Base-by-base conservation (phyloP, 371 early-diverging fungal genomes). In the Capniomyces stellatus region DNA sequence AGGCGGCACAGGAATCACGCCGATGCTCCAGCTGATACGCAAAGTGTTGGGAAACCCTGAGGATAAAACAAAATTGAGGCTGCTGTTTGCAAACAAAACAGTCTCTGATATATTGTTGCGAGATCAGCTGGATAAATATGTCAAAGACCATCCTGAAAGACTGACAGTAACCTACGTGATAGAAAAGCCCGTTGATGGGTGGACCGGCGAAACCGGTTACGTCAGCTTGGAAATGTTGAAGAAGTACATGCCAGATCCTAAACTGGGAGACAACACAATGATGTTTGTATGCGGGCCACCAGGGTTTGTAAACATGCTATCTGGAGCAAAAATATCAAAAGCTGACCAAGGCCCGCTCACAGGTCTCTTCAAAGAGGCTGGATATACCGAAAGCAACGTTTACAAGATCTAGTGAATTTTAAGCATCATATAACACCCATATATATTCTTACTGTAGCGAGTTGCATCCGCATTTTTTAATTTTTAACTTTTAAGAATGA, bases 1-100 rank as follows among this genome's bases (percentile, higher is more conserved):
- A 15, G 93, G 95, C 54, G 97, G 98, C 35, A 83, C 96, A 29
- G 93, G 93, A 52, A 84, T 93, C 59, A 89, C 94, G 2, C 94
- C 94, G 48, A 90, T 90, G 89, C 56, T 78, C 24, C 89, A 91
- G 74, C 55, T 86, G 19, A 74, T 85, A 51, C 75, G 75, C 61
- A 70, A 75, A 41, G 73, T 86, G 29, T 74, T 86, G 53, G 60
- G 70, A 39, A 75, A 84, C 62, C 81, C 86, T 13, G 64, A 67
- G 8, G 87, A 91, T 71, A 77, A 73, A 59, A 90, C 92, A 59
- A 81, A 83, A 69, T 67, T 95, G 58, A 74, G 81, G 47, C 74
- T 98, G 47, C 64, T 96, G 57, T 92, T 85, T 62, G 91, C 81
- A 55, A 94, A 90, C 70, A 74, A 74, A 44, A 76, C 88, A 6